These are phyloP conservation scores for Pichia norvegensis DNA, from an alignment of 1,139 yeast genomes.

Conservation along the genomic window DNA sequence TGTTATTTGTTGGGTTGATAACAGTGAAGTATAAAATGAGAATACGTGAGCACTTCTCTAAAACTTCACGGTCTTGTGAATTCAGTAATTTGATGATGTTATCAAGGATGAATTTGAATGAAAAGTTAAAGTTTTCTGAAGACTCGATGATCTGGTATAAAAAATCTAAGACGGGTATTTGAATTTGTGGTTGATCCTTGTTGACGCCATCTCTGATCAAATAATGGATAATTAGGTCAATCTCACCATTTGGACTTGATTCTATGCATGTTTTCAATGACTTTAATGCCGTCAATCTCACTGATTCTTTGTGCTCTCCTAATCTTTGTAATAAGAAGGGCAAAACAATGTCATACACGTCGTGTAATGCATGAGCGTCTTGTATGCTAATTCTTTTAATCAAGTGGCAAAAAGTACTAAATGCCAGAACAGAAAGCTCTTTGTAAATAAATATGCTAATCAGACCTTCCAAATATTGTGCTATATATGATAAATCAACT, in stretches of 20 bases:
- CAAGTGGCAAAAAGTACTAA: constrained; percentile 66
- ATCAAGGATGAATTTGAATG: constrained; percentile 33
- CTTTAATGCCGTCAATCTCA: constrained; percentile 43
- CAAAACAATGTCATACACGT: constrained; percentile 42
- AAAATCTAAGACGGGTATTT: constrained; percentile 37
- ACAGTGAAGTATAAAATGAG: constrained; percentile 35
- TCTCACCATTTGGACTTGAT: constrained; percentile 40
- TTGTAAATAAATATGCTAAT: constrained; percentile 26
- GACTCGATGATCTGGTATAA: constrained; percentile 32
- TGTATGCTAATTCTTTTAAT: constrained; percentile 73
- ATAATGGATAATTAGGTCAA: constrained; percentile 36
- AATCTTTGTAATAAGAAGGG: constrained; percentile 52
- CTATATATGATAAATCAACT: constrained; percentile 53
- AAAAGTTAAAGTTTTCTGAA: constrained; percentile 35
- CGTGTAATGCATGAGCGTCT: constrained; percentile 47
- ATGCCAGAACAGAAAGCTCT: constrained; percentile 37
- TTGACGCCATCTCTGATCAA: constrained; percentile 47
- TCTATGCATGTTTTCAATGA: constrained; percentile 64
- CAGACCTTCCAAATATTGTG: constrained; percentile 43
- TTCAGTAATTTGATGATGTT: constrained; percentile 35
- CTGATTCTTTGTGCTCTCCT: constrained; percentile 39
- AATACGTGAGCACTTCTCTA: constrained; percentile 30
- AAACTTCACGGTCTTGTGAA: constrained; percentile 27
- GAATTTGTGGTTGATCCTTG: constrained; percentile 34
- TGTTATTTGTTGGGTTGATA: constrained; percentile 30